These are phyloP conservation scores for Sporobolomyces phaffii DNA, from an alignment of 768 basidiomycete species.

Conservation along the genomic window DNA sequence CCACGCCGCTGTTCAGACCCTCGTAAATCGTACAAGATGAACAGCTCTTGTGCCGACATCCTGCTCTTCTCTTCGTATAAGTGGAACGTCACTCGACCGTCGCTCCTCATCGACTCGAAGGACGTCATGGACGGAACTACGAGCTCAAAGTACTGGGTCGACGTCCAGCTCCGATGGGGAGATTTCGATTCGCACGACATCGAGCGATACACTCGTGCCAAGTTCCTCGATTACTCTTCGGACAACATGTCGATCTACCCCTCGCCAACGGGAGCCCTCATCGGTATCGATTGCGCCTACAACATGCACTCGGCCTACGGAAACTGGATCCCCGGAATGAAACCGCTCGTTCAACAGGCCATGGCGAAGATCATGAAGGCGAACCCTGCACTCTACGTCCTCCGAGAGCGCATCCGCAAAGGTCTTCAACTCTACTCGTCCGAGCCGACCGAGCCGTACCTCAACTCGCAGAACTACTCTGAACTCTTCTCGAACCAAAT, in stretches of 20 bases:
- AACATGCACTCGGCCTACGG: constrained; percentile 98
- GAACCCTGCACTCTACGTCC: constrained; percentile 92
- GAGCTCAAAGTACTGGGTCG: constrained; percentile 88
- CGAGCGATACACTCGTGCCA: constrained; percentile 95
- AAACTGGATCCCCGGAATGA: constrained; percentile 99
- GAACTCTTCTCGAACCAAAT: constrained; percentile 70
- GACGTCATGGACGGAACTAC: constrained; percentile 97
- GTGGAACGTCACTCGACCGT: constrained; percentile 97
- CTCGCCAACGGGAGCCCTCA: constrained; percentile 96
- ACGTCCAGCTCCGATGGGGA: constrained; percentile 78
- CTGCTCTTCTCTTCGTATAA: constrained; percentile 77
- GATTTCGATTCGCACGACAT: constrained; percentile 99
- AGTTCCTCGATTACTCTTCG: constrained; percentile 85
- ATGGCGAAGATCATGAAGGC: constrained; percentile 99
- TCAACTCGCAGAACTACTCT: constrained; percentile 75
- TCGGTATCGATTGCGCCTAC: constrained; percentile 97
- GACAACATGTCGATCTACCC: constrained; percentile 72
- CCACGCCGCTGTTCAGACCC: too few species aligned
- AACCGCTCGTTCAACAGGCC: constrained; percentile 93
- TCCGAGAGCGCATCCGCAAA: constrained; percentile 97
- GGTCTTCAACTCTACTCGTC: constrained; percentile 97
- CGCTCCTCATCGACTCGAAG: constrained; percentile 90
- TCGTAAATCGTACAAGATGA: constrained; percentile 99
- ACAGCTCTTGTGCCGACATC: constrained; percentile 98
- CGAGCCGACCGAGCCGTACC: constrained; percentile 96